Evolutionary conservation across 2,329 filamentous ascomycete genomes (phyloP).

Genomic region (Botrytis squamosa): DNA sequence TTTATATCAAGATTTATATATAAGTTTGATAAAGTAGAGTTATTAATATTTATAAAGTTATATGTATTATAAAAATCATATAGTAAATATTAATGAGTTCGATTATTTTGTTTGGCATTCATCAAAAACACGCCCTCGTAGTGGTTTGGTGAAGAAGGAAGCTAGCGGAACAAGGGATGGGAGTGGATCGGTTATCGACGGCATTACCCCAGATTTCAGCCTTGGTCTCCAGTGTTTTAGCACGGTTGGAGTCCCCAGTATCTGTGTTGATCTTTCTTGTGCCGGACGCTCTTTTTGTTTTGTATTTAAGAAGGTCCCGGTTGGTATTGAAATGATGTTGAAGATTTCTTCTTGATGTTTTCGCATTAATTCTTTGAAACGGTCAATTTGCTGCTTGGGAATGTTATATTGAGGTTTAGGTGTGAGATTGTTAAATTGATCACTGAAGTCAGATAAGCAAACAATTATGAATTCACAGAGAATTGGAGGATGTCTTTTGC

Average conservation of each 20-base stretch:
- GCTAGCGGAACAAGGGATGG: background rate
- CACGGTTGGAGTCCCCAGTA: constrained; percentile 4
- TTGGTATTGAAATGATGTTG: background rate
- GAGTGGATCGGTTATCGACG: constrained; percentile 13
- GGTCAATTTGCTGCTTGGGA: background rate
- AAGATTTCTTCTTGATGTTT: background rate
- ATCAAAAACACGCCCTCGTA: too few species aligned
- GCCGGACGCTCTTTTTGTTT: background rate
- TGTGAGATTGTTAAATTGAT: background rate
- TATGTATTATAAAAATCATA: too few species aligned
- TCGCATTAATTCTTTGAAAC: background rate
- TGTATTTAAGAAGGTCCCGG: background rate
- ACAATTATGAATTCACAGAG: constrained; percentile 20
- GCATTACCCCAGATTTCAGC: constrained; percentile 20
- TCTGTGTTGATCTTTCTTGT: background rate
- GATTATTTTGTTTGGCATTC: too few species aligned
- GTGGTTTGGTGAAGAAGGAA: background rate
- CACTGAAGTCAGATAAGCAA: background rate
- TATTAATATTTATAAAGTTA: too few species aligned
- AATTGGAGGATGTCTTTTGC: constrained; percentile 17
- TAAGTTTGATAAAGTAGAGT: too few species aligned
- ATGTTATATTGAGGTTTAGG: background rate
- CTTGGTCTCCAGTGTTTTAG: constrained; percentile 3
- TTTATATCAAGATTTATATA: too few species aligned
- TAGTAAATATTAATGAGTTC: too few species aligned